Percentiles rank a stretch among this genome's conserved stretches.
Conservation (phyloP, 805 yeast species). For the Priceomyces medius region DNA sequence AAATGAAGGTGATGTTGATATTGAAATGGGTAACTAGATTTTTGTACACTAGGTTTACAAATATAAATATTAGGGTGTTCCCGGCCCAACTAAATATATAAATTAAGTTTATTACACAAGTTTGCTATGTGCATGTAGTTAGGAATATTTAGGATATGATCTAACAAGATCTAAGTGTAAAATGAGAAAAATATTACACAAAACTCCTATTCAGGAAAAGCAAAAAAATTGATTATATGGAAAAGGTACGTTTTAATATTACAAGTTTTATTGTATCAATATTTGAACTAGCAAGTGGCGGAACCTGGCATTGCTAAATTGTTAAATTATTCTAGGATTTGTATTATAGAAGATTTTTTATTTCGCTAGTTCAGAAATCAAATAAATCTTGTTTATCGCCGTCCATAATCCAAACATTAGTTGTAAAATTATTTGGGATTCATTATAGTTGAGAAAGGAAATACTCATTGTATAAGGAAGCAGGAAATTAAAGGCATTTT, state of each 20-base stretch:
- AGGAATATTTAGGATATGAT: too few species aligned
- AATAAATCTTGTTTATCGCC: neutral
- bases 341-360: neutral
- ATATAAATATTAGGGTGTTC: neutral
- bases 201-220: neutral
- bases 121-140: too few species aligned
- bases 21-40: conserved; percentile 28
- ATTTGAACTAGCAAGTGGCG: neutral
- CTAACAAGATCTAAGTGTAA: too few species aligned
- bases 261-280: neutral
- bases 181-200: conserved; percentile 1
- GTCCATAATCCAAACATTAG: neutral
- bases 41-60: conserved; percentile 1
- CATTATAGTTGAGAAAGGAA: neutral
- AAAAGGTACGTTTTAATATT: neutral
- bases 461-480: neutral
- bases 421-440: neutral
- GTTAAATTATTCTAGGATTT: neutral
- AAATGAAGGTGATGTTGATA: conserved; percentile 32
- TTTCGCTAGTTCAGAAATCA: neutral
- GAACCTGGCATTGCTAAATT: neutral
- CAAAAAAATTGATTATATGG: neutral
- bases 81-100: neutral
- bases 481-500: neutral
- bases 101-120: neutral